Conservation (phyloP, 2,329 filamentous ascomycete genomes). For the Hymenoscyphus albidus region DNA sequence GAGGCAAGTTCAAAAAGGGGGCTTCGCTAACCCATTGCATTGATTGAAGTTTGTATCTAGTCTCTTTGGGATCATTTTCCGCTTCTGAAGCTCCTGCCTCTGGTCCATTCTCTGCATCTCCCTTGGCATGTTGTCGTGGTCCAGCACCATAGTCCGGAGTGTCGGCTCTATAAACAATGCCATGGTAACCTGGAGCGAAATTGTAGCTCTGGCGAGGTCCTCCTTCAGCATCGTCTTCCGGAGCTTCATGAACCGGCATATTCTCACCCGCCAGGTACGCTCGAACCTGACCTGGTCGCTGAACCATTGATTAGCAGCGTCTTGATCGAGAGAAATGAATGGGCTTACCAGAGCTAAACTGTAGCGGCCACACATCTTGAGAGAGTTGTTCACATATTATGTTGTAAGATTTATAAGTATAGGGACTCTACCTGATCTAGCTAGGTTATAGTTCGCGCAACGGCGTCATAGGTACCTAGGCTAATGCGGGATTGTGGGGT, state of each 20-base stretch:
- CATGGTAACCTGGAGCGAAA: constrained; percentile 83
- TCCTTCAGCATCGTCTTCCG: constrained; percentile 59
- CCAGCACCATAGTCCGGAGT: constrained; percentile 58
- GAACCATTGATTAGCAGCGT: constrained; percentile 8
- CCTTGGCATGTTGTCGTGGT: constrained; percentile 28
- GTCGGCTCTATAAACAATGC: constrained; percentile 80
- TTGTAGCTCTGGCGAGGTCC: constrained; percentile 76
- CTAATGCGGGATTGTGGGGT: background rate
- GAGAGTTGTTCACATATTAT: background rate
- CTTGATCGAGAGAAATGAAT: background rate
- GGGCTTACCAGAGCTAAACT: constrained; percentile 30
- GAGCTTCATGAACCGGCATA: constrained; percentile 69
- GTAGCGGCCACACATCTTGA: constrained; percentile 35
- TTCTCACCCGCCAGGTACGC: constrained; percentile 68
- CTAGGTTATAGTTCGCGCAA: background rate
- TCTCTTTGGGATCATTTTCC: constrained; percentile 28
- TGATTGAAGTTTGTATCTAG: constrained; percentile 75
- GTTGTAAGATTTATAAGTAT: background rate
- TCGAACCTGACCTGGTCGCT: constrained; percentile 76
- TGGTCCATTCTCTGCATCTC: constrained; percentile 26
- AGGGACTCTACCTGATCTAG: no score
- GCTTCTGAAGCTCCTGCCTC: constrained; percentile 22
- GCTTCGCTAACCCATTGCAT: constrained; percentile 71
- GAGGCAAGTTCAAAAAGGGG: background rate
- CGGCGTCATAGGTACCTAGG: background rate